phyloP scores from a whole-genome alignment of 2,329 filamentous ascomycete species.

The Nemania diffusa region DNA sequence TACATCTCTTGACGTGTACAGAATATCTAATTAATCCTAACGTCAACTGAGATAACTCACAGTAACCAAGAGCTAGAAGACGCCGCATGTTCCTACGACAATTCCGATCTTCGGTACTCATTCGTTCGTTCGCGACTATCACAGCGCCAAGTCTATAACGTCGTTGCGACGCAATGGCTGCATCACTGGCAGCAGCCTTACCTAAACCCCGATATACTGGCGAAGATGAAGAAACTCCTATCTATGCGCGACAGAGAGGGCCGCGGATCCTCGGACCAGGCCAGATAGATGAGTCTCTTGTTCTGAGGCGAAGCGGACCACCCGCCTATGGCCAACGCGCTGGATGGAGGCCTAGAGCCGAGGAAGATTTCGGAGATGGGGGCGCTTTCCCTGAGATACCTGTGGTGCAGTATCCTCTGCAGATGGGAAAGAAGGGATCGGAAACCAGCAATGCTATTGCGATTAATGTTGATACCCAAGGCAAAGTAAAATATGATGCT shows the following conservation, averaged over 20 bases:
- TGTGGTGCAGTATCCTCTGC: slow-evolving; percentile 93
- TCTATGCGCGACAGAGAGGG: slow-evolving; percentile 78
- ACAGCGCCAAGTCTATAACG: background rate
- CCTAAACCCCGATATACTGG: slow-evolving; percentile 92
- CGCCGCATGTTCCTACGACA: background rate
- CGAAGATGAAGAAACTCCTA: slow-evolving; percentile 83
- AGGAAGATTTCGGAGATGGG: slow-evolving; percentile 95
- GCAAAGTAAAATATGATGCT: slow-evolving; percentile 95
- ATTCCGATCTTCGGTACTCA: background rate
- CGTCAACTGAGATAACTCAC: too few species aligned
- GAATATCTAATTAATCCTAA: background rate
- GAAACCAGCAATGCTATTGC: slow-evolving; percentile 85
- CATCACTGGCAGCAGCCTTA: slow-evolving; percentile 80
- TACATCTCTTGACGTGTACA: background rate
- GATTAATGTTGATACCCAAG: slow-evolving; percentile 90
- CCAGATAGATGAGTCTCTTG: slow-evolving; percentile 85
- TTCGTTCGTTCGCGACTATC: slow-evolving; percentile 21
- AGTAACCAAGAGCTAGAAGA: background rate
- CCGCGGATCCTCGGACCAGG: slow-evolving; percentile 83
- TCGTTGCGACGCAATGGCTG: slow-evolving; percentile 62
- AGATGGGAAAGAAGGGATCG: slow-evolving; percentile 86
- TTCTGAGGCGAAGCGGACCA: slow-evolving; percentile 81
- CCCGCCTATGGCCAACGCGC: slow-evolving; percentile 87
- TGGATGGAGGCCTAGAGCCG: slow-evolving; percentile 88
- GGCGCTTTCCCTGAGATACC: slow-evolving; percentile 95